Base-by-base conservation (phyloP, 345 rosid genomes). In the Bruguiera gymnorhiza region DNA sequence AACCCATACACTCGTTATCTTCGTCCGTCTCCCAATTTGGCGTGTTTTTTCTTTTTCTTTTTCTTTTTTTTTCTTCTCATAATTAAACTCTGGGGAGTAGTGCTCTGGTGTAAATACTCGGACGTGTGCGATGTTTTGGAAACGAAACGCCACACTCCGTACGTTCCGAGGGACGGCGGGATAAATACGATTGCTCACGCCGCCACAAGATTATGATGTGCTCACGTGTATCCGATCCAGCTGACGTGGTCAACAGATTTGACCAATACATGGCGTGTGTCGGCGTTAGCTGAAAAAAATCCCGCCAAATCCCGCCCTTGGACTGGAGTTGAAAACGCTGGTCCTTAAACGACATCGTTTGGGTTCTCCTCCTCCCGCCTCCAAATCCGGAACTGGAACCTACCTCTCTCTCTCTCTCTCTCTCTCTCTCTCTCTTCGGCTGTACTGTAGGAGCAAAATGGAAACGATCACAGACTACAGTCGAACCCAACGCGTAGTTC, bases 401-500 rank as follows among this genome's bases (percentile, higher is more conserved):
- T 27, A 2, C 26, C 21, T 46, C 64, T 53, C 39, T 60, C 39
- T 21, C 70, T 39, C n/a, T n/a, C n/a, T n/a, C n/a, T n/a, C 67
- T 43, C 31, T 23, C 55, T 43, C 31, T 23, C 55, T 56, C 52
- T 67, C 60, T 59, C 71, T 59, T 66, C 6, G 30, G 3, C 29
- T 11, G 4, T 9, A 0, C 2, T 2, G 59, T 54, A 9, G 0
- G 27, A 10, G 58, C 23, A 50, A 58, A 26, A 27, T 34, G 63
- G 73, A 81, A 56, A 61, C 84, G 56, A 55, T 86, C 67, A 69
- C 81, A 10, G 79, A 78, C 66, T 87, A 83, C 85, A 6, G 76
- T 58, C 82, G 71, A 73, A 91, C 97, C 67, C 88, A 88, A 72
- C 95, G 96, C 73, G 69, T 94, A 27, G 87, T 91, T 68, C 85